phyloP scores from a whole-genome alignment of 371 early-diverging fungal genomes.

The Mucor lusitanicus region DNA sequence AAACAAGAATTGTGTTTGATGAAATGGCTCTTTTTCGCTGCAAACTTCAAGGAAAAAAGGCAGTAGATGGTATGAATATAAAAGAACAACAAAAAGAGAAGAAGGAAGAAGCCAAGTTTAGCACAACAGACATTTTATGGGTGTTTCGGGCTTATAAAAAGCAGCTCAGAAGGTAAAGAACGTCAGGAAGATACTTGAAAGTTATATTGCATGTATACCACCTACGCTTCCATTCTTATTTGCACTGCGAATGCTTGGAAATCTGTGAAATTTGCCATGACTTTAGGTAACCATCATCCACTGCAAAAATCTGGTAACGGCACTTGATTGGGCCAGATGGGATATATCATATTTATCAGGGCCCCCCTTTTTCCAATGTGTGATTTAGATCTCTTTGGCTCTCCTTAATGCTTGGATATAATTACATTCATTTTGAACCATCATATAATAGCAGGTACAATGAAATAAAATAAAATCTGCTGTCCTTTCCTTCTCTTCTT shows the following conservation, averaged over 20 bases:
- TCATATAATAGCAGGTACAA: neutral
- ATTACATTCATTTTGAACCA: neutral
- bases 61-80: neutral
- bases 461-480: neutral
- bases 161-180: conserved; percentile 23
- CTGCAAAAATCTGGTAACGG: neutral
- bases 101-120: conserved; percentile 3
- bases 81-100: conserved; percentile 6
- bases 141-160: conserved; percentile 19
- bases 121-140: conserved; percentile 1
- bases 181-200: conserved; percentile 28
- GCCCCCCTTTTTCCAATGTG: neutral
- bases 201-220: neutral
- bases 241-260: neutral
- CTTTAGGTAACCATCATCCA: neutral
- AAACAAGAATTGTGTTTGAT: neutral
- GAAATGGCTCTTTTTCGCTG: neutral
- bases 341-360: neutral
- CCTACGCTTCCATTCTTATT: neutral
- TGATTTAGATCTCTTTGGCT: neutral
- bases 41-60: neutral
- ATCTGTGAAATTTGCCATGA: neutral
- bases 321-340: neutral
- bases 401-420: neutral
- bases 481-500: neutral